Evolutionary conservation across 345 rosid species (phyloP).

Genomic region (Pistacia vera): DNA sequence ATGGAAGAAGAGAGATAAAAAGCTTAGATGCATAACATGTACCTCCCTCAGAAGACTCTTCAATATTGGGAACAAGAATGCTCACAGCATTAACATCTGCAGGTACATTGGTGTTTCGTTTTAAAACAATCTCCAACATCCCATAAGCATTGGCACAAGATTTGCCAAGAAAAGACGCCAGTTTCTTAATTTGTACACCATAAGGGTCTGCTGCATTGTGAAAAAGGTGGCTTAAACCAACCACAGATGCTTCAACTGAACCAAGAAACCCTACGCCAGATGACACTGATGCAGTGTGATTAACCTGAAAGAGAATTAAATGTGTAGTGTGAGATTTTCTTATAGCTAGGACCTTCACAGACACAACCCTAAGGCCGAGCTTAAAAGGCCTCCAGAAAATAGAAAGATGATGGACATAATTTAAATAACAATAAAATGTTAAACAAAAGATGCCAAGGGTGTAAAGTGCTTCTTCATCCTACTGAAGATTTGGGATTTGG

Average conservation of each 20-base stretch:
- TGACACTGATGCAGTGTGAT: constrained; percentile 27
- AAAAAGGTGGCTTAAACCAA: constrained; percentile 85
- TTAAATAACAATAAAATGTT: not conserved
- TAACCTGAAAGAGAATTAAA: constrained; percentile 31
- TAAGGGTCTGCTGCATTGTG: constrained; percentile 55
- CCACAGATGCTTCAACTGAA: constrained; percentile 77
- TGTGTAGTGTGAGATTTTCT: not conserved
- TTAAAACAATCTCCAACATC: constrained; percentile 70
- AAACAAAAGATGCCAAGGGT: not conserved
- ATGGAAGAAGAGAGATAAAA: not conserved
- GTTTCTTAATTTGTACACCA: constrained; percentile 66
- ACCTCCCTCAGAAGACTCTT: constrained; percentile 55
- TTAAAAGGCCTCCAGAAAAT: constrained; percentile 8
- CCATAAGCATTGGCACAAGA: constrained; percentile 51
- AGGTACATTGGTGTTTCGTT: constrained; percentile 69
- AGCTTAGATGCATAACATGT: not conserved
- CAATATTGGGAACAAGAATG: constrained; percentile 68
- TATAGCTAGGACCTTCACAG: constrained; percentile 10
- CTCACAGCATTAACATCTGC: constrained; percentile 85
- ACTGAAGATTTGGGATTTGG: not conserved
- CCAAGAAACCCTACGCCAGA: constrained; percentile 47
- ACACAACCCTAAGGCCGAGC: constrained; percentile 15
- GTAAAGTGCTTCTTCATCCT: not conserved
- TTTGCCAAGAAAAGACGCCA: constrained; percentile 67
- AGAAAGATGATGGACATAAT: not conserved